A percentile compares a stretch with the other conserved stretches of the same genome.
These are phyloP conservation scores for Tolypocladium sp. DNA, from an alignment of 2,329 filamentous ascomycete genomes.

Conservation along the genomic window DNA sequence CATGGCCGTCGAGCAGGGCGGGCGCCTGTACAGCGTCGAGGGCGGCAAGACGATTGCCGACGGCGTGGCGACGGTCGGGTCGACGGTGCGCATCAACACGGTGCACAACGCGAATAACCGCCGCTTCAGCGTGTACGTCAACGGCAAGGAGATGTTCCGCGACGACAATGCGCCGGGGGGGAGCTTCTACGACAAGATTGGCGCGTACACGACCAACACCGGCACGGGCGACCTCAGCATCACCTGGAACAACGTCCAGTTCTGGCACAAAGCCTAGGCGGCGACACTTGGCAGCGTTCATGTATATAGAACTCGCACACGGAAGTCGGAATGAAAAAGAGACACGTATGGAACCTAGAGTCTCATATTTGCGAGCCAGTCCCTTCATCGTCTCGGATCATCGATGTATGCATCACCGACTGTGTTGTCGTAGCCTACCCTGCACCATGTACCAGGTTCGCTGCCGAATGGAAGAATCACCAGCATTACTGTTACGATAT, in stretches of 20 bases:
- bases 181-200: constrained; percentile 15
- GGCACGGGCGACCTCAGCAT: constrained; percentile 10
- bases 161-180: constrained; percentile 11
- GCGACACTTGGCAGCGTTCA: neutral
- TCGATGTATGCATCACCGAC: no score
- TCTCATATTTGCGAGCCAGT: no score
- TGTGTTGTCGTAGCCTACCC: no score
- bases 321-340: no score
- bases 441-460: no score
- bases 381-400: no score
- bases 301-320: neutral
- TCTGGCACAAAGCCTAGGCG: constrained; percentile 6
- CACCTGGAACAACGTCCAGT: constrained; percentile 10
- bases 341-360: no score
- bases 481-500: no score
- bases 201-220: constrained; percentile 13
- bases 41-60: constrained; percentile 10
- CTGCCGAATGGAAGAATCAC: no score
- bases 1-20: constrained; percentile 9
- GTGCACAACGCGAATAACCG: constrained; percentile 11
- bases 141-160: constrained; percentile 10
- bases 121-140: constrained; percentile 13
- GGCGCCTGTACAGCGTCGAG: constrained; percentile 12
- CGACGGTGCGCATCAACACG: constrained; percentile 13
- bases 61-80: constrained; percentile 8